Base-by-base conservation (phyloP, 2,329 filamentous ascomycete genomes). In the Gyromitra esculenta region DNA sequence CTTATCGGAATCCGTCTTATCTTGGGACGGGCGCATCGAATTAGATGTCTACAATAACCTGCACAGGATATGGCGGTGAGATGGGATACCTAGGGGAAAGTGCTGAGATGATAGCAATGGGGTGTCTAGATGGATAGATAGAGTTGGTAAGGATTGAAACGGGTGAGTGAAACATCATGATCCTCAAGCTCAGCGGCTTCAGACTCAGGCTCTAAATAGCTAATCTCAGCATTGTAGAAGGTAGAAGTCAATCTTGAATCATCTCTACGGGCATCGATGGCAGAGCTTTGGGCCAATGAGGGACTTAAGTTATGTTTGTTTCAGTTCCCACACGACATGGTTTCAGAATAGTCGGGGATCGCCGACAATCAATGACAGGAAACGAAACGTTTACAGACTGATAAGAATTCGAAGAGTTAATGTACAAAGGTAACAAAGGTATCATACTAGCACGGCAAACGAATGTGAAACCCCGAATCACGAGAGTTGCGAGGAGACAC, bases 91-190 rank as follows among this genome's bases (percentile, higher is more conserved):
- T 25, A 18, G 35, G 25, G 31, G 54, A 13, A 13, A 2, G 21
- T 54, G 7, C 31, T 54, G 6, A 50, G 18, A 15, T n/a, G 54
- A 37, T 31, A 52, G n/a, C 31, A 41, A 25, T 7, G 18, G 18
- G 5, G 15, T 11, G 9, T 21, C 15, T 25, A 48, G 45, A 21
- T 21, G 13, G 25, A 21, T 9, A 21, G 25, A 13, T 21, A 25
- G 25, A 13, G 1, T 5, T 18, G 18, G 45, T 3, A 31, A 21
- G 13, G 7, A 8, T 18, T 1, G 1, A 43, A 25, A 59, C 11
- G 21, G 25, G 11, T 59, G 68, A 71, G 57, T 56, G 68, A 71
- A 64, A 56, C 31, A 43, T 35, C 48, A 37, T 71, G 68, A 71
- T 52, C 8, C 50, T 15, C 41, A 45, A 45, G 15, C 41, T 45